Evolutionary conservation across 495 filamentous ascomycete genomes (phyloP).

Genomic region (Neurospora sp.): DNA sequence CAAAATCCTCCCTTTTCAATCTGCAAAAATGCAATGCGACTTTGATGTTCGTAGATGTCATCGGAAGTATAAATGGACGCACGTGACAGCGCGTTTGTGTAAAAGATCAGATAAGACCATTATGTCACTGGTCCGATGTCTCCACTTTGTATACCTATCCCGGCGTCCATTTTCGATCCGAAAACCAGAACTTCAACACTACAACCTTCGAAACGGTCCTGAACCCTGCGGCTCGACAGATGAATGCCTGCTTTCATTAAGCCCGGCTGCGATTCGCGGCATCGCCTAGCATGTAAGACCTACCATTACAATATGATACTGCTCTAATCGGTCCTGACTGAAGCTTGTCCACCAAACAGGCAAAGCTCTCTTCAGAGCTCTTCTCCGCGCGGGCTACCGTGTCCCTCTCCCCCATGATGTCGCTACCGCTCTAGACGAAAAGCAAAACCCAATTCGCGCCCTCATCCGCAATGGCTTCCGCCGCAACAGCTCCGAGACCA

Average conservation of each 20-base stretch:
- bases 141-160: not conserved
- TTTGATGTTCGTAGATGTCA: not conserved
- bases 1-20: not conserved
- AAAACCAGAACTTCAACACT: not conserved
- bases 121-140: not conserved
- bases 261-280: slow-evolving; percentile 38
- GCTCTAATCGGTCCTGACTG: not conserved
- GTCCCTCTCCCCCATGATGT: slow-evolving; percentile 36
- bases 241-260: slow-evolving; percentile 36
- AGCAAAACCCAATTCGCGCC: slow-evolving; percentile 25
- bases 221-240: slow-evolving; percentile 4
- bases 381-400: slow-evolving; percentile 50
- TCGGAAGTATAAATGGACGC: not conserved
- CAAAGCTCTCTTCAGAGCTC: slow-evolving; percentile 62
- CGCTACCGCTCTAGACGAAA: slow-evolving; percentile 27
- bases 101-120: not conserved
- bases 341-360: slow-evolving; percentile 31
- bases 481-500: slow-evolving; percentile 44
- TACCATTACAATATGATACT: no score
- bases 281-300: slow-evolving; percentile 56
- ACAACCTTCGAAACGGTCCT: not conserved
- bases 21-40: no score
- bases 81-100: not conserved
- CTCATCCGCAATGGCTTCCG: slow-evolving; percentile 48
- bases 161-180: not conserved